Percentiles rank a stretch among this genome's conserved stretches.
Evolutionary conservation across 306 rosid genomes (phyloP).

Genomic region (Malus orientalis): DNA sequence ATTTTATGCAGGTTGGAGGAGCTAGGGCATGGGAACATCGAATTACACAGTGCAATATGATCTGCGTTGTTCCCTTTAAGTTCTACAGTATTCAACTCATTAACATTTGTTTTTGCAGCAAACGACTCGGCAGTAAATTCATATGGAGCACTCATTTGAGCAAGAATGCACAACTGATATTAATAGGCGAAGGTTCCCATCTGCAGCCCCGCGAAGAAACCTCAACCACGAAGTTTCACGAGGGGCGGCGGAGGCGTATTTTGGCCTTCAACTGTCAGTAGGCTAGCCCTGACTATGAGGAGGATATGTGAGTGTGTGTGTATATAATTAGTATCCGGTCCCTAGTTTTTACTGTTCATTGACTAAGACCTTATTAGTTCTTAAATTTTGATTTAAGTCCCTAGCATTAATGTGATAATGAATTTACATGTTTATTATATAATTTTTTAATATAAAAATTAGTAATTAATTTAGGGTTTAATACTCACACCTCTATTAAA

Average conservation of each 20-base stretch:
- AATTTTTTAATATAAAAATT: too few relatives aligned
- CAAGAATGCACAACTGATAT: constrained; percentile 11
- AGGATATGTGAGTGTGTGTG: too few relatives aligned
- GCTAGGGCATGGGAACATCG: neutral
- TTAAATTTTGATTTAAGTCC: too few relatives aligned
- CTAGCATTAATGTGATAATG: too few relatives aligned
- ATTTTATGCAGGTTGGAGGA: neutral
- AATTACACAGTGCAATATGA: neutral
- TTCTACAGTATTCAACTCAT: neutral
- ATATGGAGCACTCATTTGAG: constrained; percentile 48
- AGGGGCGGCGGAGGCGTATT: neutral
- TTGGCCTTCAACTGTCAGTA: neutral
- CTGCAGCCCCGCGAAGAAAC: neutral
- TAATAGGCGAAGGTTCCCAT: neutral
- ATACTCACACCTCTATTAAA: too few relatives aligned
- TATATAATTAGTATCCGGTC: too few relatives aligned
- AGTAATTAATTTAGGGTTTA: too few relatives aligned
- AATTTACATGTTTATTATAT: too few relatives aligned
- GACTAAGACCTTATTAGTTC: too few relatives aligned
- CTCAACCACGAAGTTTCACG: constrained; percentile 31
- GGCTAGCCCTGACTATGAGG: neutral
- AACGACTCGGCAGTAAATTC: neutral
- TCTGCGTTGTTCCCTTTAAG: neutral
- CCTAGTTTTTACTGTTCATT: too few relatives aligned
- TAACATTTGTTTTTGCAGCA: constrained; percentile 1